These are phyloP conservation scores for Neopestalotiopsis sp. DNA, from an alignment of 2,329 filamentous ascomycete species.

Conservation along the genomic window DNA sequence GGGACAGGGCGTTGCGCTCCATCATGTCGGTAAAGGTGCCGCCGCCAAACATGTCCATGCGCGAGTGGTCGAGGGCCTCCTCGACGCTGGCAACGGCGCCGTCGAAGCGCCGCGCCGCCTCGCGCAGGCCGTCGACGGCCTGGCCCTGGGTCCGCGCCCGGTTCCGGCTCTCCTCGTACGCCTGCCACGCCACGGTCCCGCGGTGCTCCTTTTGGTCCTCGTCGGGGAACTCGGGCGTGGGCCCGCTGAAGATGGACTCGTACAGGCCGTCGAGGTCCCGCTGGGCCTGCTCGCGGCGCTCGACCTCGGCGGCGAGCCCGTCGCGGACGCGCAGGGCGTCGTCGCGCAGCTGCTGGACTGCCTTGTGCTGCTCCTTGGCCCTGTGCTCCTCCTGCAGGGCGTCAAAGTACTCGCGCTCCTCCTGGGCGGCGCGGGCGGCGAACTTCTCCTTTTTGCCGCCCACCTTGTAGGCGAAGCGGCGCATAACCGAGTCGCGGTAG, in stretches of 20 bases:
- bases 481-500: conserved; percentile 58
- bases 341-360: conserved; percentile 44
- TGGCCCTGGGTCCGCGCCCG: conserved; percentile 46
- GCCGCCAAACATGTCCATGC: conserved; percentile 56
- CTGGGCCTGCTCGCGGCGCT: conserved; percentile 47
- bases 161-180: conserved; percentile 44
- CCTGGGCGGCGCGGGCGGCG: conserved; percentile 53
- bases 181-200: conserved; percentile 38
- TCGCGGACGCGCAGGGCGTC: conserved; percentile 43
- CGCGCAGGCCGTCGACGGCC: conserved; percentile 44
- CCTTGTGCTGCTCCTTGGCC: conserved; percentile 47
- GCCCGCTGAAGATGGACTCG: conserved; percentile 57
- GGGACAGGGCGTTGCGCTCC: conserved; percentile 56
- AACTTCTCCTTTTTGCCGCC: conserved; percentile 56
- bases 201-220: conserved; percentile 54
- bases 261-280: conserved; percentile 57
- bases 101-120: conserved; percentile 44
- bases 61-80: conserved; percentile 46
- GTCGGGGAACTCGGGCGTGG: conserved; percentile 57
- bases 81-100: conserved; percentile 44
- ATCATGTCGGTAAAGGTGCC: conserved; percentile 56
- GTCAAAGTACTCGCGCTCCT: conserved; percentile 61
- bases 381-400: conserved; percentile 54
- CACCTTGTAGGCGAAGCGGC: conserved; percentile 57
- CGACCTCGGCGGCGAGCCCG: conserved; percentile 42